Base-by-base conservation (phyloP, 192 early-diverging fungal species). In the Coemansia sp. region DNA sequence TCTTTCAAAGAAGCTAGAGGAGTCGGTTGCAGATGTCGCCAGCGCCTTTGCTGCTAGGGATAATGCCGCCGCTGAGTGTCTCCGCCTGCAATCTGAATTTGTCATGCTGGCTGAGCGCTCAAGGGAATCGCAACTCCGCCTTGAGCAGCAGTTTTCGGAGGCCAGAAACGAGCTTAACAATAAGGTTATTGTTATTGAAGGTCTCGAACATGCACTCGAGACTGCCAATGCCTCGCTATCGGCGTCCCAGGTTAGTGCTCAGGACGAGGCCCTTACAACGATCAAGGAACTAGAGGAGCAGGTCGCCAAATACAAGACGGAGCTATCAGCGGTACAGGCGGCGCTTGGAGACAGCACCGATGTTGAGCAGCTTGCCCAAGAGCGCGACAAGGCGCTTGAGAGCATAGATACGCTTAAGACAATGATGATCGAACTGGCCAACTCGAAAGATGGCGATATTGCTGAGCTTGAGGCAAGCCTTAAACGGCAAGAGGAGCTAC, bases 361-460 rank as follows among this genome's bases (percentile, higher is more conserved):
- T 51, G 50, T 45, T 8, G 50, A 39, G 44, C n/a, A 38, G 25
- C 59, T 76, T 7, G 43, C 22, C 21, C 41, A 38, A 9, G 67
- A 63, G 64, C 70, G 56, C 27, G 67, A 66, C 18, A 51, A 30
- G 37, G 67, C 67, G 9, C 57, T 23, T 2, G 41, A 49, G 12
- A 50, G 27, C 25, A 61, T 80, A 4, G 46, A 48, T 0, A 64
- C 64, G 17, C 71, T 80, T 25, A 80, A 80, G 39, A 40, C 23
- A 4, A 74, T 80, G 71, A 74, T 80, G 77, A 70, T 67, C 1
- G 71, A 70, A 52, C 57, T 80, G 8, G 77, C 77, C 2, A 53
- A 57, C 24, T 62, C 63, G 25, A 80, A 80, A 61, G 52, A 80
- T 55, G 57, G 45, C 38, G 71, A 80, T 21, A 74, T 70, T 24